Base-by-base conservation (phyloP, 2,329 filamentous ascomycete species). In the Aspergillus sp. region DNA sequence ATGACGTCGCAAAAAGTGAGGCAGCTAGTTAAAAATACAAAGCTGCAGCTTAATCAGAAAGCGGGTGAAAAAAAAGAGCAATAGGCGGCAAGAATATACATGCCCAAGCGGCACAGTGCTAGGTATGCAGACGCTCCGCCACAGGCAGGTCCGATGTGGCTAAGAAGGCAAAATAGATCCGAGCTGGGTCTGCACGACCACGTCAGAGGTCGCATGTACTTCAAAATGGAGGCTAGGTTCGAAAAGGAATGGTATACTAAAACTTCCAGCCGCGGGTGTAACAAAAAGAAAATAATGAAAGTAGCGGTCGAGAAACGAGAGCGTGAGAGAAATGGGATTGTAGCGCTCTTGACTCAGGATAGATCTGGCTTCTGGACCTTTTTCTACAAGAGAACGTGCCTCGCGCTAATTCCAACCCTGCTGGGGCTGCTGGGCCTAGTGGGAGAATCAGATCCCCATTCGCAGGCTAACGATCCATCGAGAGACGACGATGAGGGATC, bases 111-210 rank as follows among this genome's bases (percentile, higher is more conserved):
- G 54, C 7, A 41, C 37, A 50, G 24, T 51, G 41, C 39, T 17
- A 44, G 17, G 24, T 44, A 68, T 71, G 70, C 70, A 74, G 61
- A 59, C 62, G 65, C 73, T 75, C 69, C 73, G 73, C 73, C 73
- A 75, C 73, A 74, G 65, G 63, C 56, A 64, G 65, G 59, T 54
- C 57, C 58, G 53, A 49, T 47, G 65, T 68, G 66, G 68, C 66
- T 66, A 63, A 65, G 51, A 56, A 51, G 45, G 42, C 46, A 45
- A 48, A 58, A 47, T 49, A 58, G 52, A 54, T 62, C 57, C 44
- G 57, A 63, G 63, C 60, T 65, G 61, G 57, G 58, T 50, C 65
- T 61, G 64, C 62, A 65, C 56, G 62, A 66, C 63, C 72, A 74
- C 71, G 72, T 74, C 72, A 74, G 69, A 68, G 62, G 58, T 51